These are phyloP conservation scores for Aspergillus ruber DNA, from an alignment of 2,329 filamentous ascomycete genomes.

Conservation along the genomic window DNA sequence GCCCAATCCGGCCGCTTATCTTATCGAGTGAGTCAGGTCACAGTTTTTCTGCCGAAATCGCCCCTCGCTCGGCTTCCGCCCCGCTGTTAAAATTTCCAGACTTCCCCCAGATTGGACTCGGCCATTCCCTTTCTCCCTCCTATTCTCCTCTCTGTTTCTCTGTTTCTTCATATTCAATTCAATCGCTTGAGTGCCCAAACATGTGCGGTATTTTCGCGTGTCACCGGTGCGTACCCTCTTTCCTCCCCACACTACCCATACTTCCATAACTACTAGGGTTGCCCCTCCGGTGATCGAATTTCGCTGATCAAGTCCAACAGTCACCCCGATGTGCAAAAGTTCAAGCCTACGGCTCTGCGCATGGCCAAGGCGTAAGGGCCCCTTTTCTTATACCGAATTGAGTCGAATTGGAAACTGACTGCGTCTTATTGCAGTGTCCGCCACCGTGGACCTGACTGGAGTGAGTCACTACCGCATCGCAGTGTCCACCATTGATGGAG, in stretches of 20 bases:
- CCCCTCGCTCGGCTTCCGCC: constrained; percentile 19
- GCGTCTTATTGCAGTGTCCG: constrained; percentile 60
- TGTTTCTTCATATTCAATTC: constrained; percentile 8
- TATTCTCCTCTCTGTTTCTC: constrained; percentile 4
- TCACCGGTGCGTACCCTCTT: constrained; percentile 62
- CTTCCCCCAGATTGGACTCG: constrained; percentile 12
- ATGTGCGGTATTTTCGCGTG: constrained; percentile 99
- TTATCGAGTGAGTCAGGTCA: constrained; percentile 24
- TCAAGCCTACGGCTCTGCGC: constrained; percentile 89
- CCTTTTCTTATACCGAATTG: constrained; percentile 3
- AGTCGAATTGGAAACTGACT: constrained; percentile 24
- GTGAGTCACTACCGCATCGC: constrained; percentile 52
- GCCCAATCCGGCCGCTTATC: constrained; percentile 12
- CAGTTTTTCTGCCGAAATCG: constrained; percentile 21
- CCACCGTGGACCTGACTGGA: constrained; percentile 97
- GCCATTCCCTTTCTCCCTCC: constrained; percentile 13
- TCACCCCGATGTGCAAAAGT: constrained; percentile 90
- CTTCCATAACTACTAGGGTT: not conserved
- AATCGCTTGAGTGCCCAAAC: constrained; percentile 43
- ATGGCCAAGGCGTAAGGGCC: constrained; percentile 82
- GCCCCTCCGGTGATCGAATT: constrained; percentile 3
- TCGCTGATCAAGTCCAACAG: constrained; percentile 31
- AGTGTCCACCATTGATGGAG: not conserved
- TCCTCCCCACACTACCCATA: constrained; percentile 3
- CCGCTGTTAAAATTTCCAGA: constrained; percentile 19